phyloP scores from a whole-genome alignment of 805 yeast genomes.

The Wickerhamiella bombiphila region DNA sequence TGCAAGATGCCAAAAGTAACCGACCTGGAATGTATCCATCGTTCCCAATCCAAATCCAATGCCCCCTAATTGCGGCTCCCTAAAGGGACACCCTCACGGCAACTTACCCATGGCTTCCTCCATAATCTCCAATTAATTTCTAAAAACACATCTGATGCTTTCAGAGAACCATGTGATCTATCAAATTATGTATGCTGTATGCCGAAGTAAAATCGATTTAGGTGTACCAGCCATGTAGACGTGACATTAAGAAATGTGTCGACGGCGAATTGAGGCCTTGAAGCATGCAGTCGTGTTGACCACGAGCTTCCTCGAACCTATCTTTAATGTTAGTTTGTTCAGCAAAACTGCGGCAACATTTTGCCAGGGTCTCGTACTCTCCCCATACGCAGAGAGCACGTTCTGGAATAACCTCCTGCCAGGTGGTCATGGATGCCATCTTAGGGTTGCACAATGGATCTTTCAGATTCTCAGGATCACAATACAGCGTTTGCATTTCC shows the following conservation, averaged over 20 bases:
- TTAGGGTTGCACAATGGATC: conserved; percentile 13
- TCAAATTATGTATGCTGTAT: no score
- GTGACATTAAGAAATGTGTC: conserved; percentile 6
- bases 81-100: no score
- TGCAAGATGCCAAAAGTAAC: no score
- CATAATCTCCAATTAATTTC: no score
- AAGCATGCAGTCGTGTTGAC: conserved; percentile 18
- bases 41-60: no score
- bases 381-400: conserved; percentile 15
- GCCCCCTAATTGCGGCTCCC: no score
- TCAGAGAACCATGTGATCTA: no score
- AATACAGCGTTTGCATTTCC: not conserved
- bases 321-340: conserved; percentile 5
- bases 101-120: no score
- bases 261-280: conserved; percentile 9
- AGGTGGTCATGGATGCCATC: conserved; percentile 6
- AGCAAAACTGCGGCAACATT: conserved; percentile 10
- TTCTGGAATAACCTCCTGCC: conserved; percentile 12
- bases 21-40: no score
- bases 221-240: conserved; percentile 6
- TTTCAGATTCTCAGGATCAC: conserved; percentile 1
- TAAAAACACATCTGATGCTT: no score
- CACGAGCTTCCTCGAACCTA: conserved; percentile 14
- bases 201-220: no score
- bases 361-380: conserved; percentile 11